These are phyloP conservation scores for Oryza coarctata DNA, from an alignment of 176 grass and related monocot genomes.

Conservation along the genomic window DNA sequence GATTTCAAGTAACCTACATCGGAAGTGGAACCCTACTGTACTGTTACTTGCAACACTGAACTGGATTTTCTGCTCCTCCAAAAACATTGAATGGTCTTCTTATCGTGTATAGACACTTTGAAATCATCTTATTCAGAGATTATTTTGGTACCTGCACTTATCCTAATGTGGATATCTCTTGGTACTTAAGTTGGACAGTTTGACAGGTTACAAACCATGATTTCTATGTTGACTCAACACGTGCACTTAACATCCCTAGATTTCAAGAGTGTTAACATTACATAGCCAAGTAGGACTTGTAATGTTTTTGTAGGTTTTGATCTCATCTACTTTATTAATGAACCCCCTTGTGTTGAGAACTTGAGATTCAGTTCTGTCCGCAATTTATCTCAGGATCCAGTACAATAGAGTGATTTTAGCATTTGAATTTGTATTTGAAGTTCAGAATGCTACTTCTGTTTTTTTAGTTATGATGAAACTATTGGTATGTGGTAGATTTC, in stretches of 20 bases:
- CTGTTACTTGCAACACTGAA: neutral
- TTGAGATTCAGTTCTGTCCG: neutral
- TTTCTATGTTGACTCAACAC: neutral
- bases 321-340: neutral
- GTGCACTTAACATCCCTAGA: neutral
- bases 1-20: neutral
- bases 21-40: neutral
- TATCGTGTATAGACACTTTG: neutral
- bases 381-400: neutral
- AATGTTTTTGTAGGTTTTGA: neutral
- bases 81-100: neutral
- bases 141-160: neutral
- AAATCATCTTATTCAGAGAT: neutral
- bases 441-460: neutral
- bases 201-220: neutral
- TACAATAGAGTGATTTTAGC: neutral
- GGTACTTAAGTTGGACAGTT: neutral
- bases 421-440: neutral
- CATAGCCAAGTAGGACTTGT: neutral
- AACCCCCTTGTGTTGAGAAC: neutral
- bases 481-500: neutral
- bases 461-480: constrained; percentile 2
- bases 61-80: neutral
- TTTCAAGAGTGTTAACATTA: neutral
- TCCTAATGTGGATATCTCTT: neutral